A percentile compares a stretch with the other conserved stretches of the same genome.
phyloP scores from a whole-genome alignment of 2,329 filamentous ascomycete species.

The Clonostachys rhizophaga region DNA sequence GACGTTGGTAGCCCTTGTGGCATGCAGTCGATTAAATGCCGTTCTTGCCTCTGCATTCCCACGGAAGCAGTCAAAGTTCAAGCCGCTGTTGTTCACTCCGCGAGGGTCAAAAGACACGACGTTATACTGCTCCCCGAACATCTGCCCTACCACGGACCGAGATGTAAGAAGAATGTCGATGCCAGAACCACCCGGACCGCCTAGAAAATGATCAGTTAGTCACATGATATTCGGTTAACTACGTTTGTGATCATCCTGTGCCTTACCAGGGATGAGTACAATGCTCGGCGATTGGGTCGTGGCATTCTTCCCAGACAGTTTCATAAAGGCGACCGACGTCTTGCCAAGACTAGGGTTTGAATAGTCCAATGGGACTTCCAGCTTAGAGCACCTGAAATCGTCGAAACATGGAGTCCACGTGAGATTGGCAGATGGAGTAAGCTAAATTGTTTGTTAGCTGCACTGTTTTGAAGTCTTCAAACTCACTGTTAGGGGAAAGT shows the following conservation, averaged over 20 bases:
- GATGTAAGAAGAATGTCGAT: conserved; percentile 17
- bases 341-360: conserved; percentile 15
- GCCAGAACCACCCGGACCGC: conserved; percentile 29
- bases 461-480: conserved; percentile 5
- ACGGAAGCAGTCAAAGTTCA: conserved; percentile 18
- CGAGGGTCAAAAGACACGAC: conserved; percentile 34
- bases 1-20: conserved; percentile 16
- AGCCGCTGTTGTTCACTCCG: conserved; percentile 26
- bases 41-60: conserved; percentile 16
- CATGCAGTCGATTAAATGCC: conserved; percentile 14
- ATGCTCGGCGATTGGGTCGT: conserved; percentile 17
- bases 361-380: conserved; percentile 22
- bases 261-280: conserved; percentile 17
- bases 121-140: conserved; percentile 33
- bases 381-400: conserved; percentile 16
- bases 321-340: conserved; percentile 19
- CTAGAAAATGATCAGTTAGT: conserved; percentile 11
- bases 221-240: conserved; percentile 1
- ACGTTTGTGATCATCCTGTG: neutral
- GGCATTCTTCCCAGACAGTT: conserved; percentile 19
- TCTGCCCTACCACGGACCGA: conserved; percentile 9
- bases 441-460: conserved; percentile 10
- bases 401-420: conserved; percentile 23
- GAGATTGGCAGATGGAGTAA: conserved; percentile 19
- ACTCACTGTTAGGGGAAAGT: conserved; percentile 8